Conservation (phyloP, 192 early-diverging fungal genomes). For the Coemansia sp. region DNA sequence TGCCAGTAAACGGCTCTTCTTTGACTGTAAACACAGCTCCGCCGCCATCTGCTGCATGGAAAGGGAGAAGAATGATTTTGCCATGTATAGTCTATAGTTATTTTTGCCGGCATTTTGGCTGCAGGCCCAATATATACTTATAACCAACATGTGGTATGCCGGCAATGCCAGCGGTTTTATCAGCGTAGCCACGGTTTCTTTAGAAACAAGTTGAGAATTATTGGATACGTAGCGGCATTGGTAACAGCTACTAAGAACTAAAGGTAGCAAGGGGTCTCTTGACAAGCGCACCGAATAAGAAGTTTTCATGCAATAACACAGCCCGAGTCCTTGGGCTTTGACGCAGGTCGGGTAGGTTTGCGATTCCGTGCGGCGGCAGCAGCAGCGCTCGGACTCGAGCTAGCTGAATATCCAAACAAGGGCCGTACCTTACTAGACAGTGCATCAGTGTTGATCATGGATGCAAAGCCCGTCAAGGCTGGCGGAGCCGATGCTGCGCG, state of each 20-base stretch:
- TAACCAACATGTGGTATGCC: not conserved
- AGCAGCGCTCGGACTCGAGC: not conserved
- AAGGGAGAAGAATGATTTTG: not conserved
- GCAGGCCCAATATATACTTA: not conserved
- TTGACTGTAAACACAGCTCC: not conserved
- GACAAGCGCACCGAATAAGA: not conserved
- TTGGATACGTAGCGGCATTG: not conserved
- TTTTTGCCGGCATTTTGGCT: not conserved
- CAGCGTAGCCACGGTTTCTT: too few species aligned
- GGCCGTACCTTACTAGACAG: not conserved
- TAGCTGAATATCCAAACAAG: slow-evolving; percentile 5
- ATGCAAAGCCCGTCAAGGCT: slow-evolving; percentile 11
- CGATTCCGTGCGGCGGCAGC: not conserved
- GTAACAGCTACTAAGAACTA: not conserved
- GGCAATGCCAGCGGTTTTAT: too few species aligned
- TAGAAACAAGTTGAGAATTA: not conserved
- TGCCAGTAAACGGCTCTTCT: slow-evolving; percentile 25
- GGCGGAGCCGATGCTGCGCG: slow-evolving; percentile 28
- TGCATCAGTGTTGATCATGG: slow-evolving; percentile 3
- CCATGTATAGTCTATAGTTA: not conserved
- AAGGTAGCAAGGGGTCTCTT: not conserved
- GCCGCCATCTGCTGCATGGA: not conserved
- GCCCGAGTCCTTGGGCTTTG: slow-evolving; percentile 31
- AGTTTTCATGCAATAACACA: slow-evolving; percentile 16
- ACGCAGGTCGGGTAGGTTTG: not conserved